Evolutionary conservation across 345 rosid species (phyloP).

Genomic region (Triadica sebifera): DNA sequence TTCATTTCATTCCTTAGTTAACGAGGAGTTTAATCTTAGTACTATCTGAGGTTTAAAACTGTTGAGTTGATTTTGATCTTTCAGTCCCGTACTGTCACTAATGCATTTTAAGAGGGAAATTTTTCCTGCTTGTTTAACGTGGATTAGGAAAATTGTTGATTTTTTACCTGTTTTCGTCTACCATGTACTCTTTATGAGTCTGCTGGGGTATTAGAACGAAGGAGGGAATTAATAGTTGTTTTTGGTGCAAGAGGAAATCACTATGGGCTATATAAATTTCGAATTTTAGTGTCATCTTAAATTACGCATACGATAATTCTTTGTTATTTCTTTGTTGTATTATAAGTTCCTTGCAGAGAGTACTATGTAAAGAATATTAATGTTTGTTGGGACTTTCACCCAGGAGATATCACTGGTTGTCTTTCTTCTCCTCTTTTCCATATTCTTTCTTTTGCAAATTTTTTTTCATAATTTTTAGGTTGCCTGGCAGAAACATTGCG

Average conservation of each 20-base stretch:
- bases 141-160: neutral
- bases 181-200: neutral
- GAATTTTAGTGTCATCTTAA: neutral
- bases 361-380: neutral
- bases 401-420: slow-evolving; percentile 24
- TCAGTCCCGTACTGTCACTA: too few relatives aligned
- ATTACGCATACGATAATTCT: neutral
- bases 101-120: too few relatives aligned
- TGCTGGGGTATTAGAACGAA: neutral
- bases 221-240: neutral
- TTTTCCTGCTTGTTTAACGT: neutral
- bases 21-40: too few relatives aligned
- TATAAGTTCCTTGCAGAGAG: neutral
- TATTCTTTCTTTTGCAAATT: too few relatives aligned
- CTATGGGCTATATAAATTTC: neutral
- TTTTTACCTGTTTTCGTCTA: neutral
- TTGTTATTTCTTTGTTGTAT: neutral
- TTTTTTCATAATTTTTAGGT: neutral
- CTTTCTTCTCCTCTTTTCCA: neutral
- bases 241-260: neutral
- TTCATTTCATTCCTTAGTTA: too few relatives aligned
- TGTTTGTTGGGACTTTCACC: neutral
- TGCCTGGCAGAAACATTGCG: neutral
- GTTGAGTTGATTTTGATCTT: too few relatives aligned
- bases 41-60: too few relatives aligned